Base-by-base conservation (phyloP, 768 basidiomycete genomes). In the Naganishia vishniacii region DNA sequence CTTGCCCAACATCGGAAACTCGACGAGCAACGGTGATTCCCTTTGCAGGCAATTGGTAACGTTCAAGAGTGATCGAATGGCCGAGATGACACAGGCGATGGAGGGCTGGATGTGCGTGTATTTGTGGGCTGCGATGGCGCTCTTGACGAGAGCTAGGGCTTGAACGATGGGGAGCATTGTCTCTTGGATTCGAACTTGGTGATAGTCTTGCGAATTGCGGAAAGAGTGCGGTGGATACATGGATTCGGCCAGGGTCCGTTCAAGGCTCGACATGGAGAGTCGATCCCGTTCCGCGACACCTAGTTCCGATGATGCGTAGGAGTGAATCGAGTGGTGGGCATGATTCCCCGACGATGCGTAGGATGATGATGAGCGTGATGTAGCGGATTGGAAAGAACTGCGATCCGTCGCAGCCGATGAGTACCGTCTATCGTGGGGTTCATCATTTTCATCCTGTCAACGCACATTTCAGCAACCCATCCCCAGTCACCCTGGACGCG, bases 41-140 rank as follows among this genome's bases (percentile, higher is more conserved):
- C 89, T 86, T 42, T 86, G 84, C 25, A 95, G 81, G 61, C 90
- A 93, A 64, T 88, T 88, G 16, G 90, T 86, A 12, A 87, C 83
- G 29, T 86, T 84, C 46, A 99, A 82, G 18, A 94, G 87, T 29
- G 86, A 84, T 32, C 93, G 87, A 48, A 98, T 91, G 60, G 89
- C 90, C 13, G 91, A 91, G 69, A 99, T 92, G 65, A 98, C 88
- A 77, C 86, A 92, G 15, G 92, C 93, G 0, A 93, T 90, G 2
- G 91, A 88, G 6, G 94, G 92, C 72, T 92, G 90, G 71, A 91
- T 93, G 77, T 98, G 94, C 2, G 85, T 79, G 28, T 84, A 78
- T 48, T 89, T 85, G 70, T 85, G 85, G n/a, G 84, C 81, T 45
- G 84, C 82, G 20, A 91, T 91, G 5, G 92, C 89, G 62, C 83